Evolutionary conservation across 805 yeast species (phyloP), one percentile per base, ranked within the genome.

Genomic region (Debaryomyces castellii): DNA sequence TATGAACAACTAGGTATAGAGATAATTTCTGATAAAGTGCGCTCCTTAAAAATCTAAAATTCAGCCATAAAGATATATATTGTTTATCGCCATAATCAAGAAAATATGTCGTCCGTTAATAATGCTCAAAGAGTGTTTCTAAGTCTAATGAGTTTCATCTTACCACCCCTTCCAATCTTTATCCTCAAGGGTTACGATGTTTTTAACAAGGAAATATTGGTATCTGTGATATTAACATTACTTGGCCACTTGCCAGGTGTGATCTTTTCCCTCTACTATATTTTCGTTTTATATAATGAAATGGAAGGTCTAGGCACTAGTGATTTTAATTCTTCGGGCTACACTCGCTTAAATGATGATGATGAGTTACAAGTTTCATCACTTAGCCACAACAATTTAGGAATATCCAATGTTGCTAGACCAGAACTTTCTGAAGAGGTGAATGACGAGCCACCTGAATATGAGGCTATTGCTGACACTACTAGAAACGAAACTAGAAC

Each of bases 81-180:
- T 6, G 5, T 14, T 30, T 6, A 14, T 30, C 17, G n/a, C n/a
- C n/a, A n/a, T n/a, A n/a, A n/a, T n/a, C 9, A 30, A 14, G 20
- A 16, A 14, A 30, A 30, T 30, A 40, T 36, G 42, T 22, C 32
- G 7, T 21, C 16, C 12, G 11, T 28, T 11, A 45, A 39, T 21
- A 37, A 25, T 41, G 45, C 53, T 21, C 63, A 66, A 44, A 58
- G 47, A 43, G 37, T 58, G 23, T 47, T 68, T 36, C 52, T 70
- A 45, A 61, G 58, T n/a, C 36, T 67, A 12, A 49, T 67, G 49
- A 70, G 65, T 18, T 39, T 69, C 17, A 49, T 69, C 8, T 44
- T 71, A 25, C 76, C 77, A 12, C 76, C 76, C 2, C 58, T 67
- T 43, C 73, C 76, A 1, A 54, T 71, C 22, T 63, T 62, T 40